Base-by-base conservation (phyloP, 2,329 filamentous ascomycete genomes). In the Clarireedia homoeocarpa region DNA sequence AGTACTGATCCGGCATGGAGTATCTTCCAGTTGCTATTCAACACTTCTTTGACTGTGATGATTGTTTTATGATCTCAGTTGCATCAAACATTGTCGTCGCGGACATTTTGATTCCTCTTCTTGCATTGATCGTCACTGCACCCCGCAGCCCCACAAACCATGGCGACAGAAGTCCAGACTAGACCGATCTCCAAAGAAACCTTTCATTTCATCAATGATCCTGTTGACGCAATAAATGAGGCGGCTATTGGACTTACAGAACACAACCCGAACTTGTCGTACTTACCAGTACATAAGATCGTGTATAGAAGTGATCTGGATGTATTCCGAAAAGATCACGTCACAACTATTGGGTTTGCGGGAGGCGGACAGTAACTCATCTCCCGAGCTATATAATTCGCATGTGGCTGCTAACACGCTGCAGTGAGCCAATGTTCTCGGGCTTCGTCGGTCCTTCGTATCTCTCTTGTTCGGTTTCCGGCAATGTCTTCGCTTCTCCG, bases 371-470 rank as follows among this genome's bases (percentile, higher is more conserved):
- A 66, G 64, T 66, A 58, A 61, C 63, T 58, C 46, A 34, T 34
- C 30, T 34, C 30, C 10, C 10, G 10, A 34, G 30, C 10, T 34
- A 34, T 34, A 9, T 20, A 34, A 12, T 17, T 12, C 7, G 45
- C 23, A 20, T 46, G n/a, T 12, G 24, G 24, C 23, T 24, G 20
- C 6, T 53, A 4, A 34, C 53, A 44, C 20, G 30, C 45, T 30
- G 6, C 47, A 64, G 61, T 48, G 63, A 65, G 38, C 72, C 72
- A 30, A 72, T 73, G 70, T 73, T 72, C 60, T 68, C 69, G 34
- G 72, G 71, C 58, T 74, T 73, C 61, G 72, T 74, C 5, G 72
- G 72, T 6, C 58, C 62, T 39, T 70, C 69, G 30, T 71, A 71
- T 59, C 68, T 74, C 46, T 70, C 67, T 17, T 70, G 68, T 15